Evolutionary conservation across 192 early-diverging fungal species (phyloP).

Genomic region (Coemansia sp.): DNA sequence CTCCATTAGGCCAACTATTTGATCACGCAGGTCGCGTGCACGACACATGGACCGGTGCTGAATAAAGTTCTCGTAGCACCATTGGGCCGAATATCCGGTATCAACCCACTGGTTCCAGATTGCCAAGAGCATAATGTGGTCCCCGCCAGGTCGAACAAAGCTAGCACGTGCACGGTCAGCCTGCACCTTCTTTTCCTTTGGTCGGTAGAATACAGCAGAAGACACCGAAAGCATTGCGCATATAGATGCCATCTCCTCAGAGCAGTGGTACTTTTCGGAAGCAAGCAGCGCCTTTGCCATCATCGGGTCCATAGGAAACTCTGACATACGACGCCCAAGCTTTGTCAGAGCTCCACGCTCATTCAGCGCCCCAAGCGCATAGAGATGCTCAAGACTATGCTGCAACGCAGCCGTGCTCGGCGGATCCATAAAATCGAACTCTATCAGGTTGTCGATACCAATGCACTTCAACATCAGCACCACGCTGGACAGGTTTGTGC

Average conservation of each 20-base stretch:
- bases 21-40: conserved; percentile 91
- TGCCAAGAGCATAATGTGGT: conserved; percentile 88
- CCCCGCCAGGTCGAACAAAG: conserved; percentile 89
- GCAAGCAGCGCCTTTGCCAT: conserved; percentile 89
- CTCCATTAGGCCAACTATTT: conserved; percentile 89
- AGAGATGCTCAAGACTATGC: conserved; percentile 88
- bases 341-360: conserved; percentile 92
- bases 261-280: conserved; percentile 90
- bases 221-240: conserved; percentile 91
- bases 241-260: conserved; percentile 90
- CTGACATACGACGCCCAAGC: conserved; percentile 95
- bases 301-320: conserved; percentile 97
- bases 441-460: conserved; percentile 94
- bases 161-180: conserved; percentile 92
- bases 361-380: conserved; percentile 89
- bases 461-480: conserved; percentile 93
- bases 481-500: conserved; percentile 89
- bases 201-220: conserved; percentile 75
- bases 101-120: conserved; percentile 93
- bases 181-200: conserved; percentile 89
- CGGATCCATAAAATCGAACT: conserved; percentile 99
- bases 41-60: conserved; percentile 88
- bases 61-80: conserved; percentile 98
- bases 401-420: conserved; percentile 91
- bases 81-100: conserved; percentile 87